Evolutionary conservation across 208 protist genomes (phyloP), one percentile per base, ranked within the genome.

Genomic region (Leishmania tropica): DNA sequence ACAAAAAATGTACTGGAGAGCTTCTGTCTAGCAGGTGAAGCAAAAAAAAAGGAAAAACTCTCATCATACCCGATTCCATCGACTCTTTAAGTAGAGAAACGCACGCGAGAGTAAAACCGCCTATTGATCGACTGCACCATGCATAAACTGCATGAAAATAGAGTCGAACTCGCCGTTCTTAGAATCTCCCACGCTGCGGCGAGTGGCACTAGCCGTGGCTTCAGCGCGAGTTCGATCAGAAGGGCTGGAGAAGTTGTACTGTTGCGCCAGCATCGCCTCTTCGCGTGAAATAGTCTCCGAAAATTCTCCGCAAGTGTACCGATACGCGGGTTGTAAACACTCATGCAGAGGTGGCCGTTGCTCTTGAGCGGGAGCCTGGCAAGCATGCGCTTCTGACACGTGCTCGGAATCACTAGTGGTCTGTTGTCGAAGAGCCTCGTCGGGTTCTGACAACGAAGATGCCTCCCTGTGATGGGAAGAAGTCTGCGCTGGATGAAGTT

Each of bases 111-210:
- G n/a, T 35, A 31, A 51, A 10, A 5, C 17, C 51, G 13, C n/a
- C 51, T 71, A 83, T 58, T 78, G 71, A 28, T 45, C 21, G 17
- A 21, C 67, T 6, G 54, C 77, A 0, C 53, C 68, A 19, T 80
- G 83, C 60, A 86, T 76, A 71, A 87, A 87, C 51, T 87, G 78
- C 1, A 60, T 74, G 35, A 83, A 87, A 37, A 87, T 56, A 10
- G 68, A 76, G 67, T 81, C 62, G 13, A 87, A 87, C 40, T 87
- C 83, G 17, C 40, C 65, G n/a, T 81, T 75, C 17, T 53, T 75
- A 15, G 51, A 53, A 13, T 67, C 76, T 53, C n/a, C 31, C 45
- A 37, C 68, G 19, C 54, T 56, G 19, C 56, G 78, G 35, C 68
- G 78, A 54, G 78, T 83, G 31, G 75, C 35, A 65, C 78, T 83